Evolutionary conservation across 2,329 filamentous ascomycete genomes (phyloP).

Genomic region (Aspergillus fumigatus): DNA sequence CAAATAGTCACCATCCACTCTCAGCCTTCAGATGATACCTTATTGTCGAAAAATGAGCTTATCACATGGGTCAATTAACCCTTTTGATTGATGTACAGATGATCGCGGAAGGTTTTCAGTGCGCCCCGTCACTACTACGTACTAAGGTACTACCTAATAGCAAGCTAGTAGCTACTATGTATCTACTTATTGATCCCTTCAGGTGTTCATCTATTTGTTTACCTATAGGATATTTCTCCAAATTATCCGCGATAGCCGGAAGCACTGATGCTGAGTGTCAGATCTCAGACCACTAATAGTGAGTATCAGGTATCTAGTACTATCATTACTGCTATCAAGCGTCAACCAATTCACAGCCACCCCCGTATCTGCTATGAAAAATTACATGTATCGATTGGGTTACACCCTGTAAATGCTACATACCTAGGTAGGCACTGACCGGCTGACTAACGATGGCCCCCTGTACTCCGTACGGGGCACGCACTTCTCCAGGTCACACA

Average conservation of each 20-base stretch:
- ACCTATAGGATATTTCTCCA: slow-evolving; percentile 11
- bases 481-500: slow-evolving; percentile 21
- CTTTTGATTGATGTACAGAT: not conserved
- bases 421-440: no score
- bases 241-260: slow-evolving; percentile 24
- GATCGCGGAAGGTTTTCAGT: slow-evolving; percentile 5
- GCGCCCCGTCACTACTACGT: not conserved
- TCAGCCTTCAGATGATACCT: not conserved
- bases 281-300: not conserved
- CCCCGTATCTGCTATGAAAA: not conserved
- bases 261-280: not conserved
- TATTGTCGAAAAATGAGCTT: not conserved
- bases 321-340: not conserved
- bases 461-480: slow-evolving; percentile 13
- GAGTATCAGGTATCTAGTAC: not conserved
- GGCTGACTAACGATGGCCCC: not conserved
- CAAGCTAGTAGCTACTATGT: not conserved
- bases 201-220: not conserved
- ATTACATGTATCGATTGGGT: not conserved
- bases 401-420: slow-evolving; percentile 1
- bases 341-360: not conserved
- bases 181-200: not conserved
- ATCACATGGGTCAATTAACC: not conserved
- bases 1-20: not conserved
- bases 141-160: not conserved